A percentile compares a stretch with the other conserved stretches of the same genome.
phyloP scores from a whole-genome alignment of 768 basidiomycete genomes.

The Suillus weaverae region DNA sequence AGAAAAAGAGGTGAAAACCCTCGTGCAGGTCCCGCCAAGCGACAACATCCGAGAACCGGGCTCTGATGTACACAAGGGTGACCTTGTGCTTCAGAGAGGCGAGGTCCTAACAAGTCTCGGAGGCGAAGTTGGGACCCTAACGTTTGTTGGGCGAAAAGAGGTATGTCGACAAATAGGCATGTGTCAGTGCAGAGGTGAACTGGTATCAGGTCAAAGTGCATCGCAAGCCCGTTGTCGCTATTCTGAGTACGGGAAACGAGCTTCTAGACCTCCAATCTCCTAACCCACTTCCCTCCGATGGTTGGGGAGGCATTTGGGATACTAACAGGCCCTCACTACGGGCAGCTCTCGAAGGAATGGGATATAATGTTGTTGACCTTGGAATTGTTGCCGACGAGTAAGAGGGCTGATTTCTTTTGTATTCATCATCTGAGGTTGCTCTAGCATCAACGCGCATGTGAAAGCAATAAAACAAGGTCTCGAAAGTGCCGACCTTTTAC shows the following conservation, averaged over 20 bases:
- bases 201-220: conserved; percentile 60
- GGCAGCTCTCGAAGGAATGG: conserved; percentile 67
- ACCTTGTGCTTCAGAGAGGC: conserved; percentile 62
- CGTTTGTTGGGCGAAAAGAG: conserved; percentile 74
- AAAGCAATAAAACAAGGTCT: conserved; percentile 57
- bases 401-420: conserved; percentile 20
- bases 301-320: conserved; percentile 79
- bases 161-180: conserved; percentile 36
- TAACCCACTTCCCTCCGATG: conserved; percentile 30
- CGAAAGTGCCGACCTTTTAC: conserved; percentile 65
- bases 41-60: conserved; percentile 78
- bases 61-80: conserved; percentile 70
- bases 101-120: conserved; percentile 64
- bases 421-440: neutral
- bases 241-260: conserved; percentile 88
- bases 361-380: conserved; percentile 76
- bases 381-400: conserved; percentile 80
- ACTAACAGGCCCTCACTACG: conserved; percentile 82
- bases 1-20: conserved; percentile 68
- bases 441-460: conserved; percentile 59
- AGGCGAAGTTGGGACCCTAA: conserved; percentile 81
- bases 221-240: conserved; percentile 72
- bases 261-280: conserved; percentile 60
- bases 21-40: conserved; percentile 56
- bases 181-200: neutral